Evolutionary conservation across 2,329 filamentous ascomycete species (phyloP).

Genomic region (Scytalidium lignicola): DNA sequence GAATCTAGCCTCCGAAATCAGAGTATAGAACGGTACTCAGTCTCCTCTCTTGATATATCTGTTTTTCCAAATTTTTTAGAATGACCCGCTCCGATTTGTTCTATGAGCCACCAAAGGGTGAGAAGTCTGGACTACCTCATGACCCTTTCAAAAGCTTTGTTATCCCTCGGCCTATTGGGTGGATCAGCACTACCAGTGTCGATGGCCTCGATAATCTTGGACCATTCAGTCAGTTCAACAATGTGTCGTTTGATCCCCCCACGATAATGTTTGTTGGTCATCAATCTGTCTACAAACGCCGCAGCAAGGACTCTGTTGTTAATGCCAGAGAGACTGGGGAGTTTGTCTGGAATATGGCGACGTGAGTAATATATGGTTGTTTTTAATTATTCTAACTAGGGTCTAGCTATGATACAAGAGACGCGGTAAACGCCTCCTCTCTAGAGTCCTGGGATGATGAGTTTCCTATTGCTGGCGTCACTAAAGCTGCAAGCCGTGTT

Average conservation of each 20-base stretch:
- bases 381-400: not conserved
- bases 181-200: constrained; percentile 42
- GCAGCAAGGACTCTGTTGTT: constrained; percentile 9
- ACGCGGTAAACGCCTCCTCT: constrained; percentile 3
- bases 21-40: no score
- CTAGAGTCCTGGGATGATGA: constrained; percentile 10
- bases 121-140: constrained; percentile 7
- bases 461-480: constrained; percentile 8
- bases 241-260: constrained; percentile 11
- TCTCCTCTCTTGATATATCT: no score
- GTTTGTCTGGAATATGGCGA: constrained; percentile 16
- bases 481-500: constrained; percentile 7
- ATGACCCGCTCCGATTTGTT: constrained; percentile 7
- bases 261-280: constrained; percentile 11
- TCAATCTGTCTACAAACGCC: constrained; percentile 9
- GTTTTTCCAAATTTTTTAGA: no score
- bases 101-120: constrained; percentile 6
- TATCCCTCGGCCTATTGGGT: constrained; percentile 46
- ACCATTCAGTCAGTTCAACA: constrained; percentile 11
- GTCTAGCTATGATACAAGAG: constrained; percentile 4
- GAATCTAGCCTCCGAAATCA: no score
- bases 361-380: constrained; percentile 1
- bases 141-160: constrained; percentile 7
- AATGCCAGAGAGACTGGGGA: constrained; percentile 12
- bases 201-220: constrained; percentile 9